Evolutionary conservation across 805 yeast genomes (phyloP), one percentile per base, ranked within the genome.

Genomic region (Metschnikowia vanudenii): DNA sequence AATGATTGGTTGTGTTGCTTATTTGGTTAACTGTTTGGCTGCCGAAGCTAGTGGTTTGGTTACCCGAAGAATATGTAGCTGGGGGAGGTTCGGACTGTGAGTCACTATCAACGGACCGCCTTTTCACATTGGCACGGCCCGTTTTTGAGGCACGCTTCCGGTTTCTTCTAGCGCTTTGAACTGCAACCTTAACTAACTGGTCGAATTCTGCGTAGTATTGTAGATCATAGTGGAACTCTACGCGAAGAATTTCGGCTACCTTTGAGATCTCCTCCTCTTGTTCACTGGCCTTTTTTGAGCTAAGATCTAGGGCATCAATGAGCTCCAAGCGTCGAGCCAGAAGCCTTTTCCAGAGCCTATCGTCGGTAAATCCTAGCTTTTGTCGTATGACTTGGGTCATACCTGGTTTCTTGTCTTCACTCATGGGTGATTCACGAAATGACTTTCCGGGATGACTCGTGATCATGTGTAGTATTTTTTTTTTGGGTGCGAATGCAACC

Each of bases 131-230:
- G 47, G 33, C 46, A 33, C 41, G 50, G 18, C 58, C 60, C 0
- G 72, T 49, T 50, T 71, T 68, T 19, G 70, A 58, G n/a, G 70
- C 78, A 53, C 96, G 66, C 60, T 85, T 88, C 49, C 96, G 75
- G 63, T 92, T 92, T 54, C 99, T 73, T 51, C 98, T 72, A 1
- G 88, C 97, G 42, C 95, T 84, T 65, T 92, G 99, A 22, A 92
- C 84, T 1, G 97, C 98, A 9, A 96, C 95, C 31, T 96, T 73
- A 0, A 94, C 97, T 30, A 92, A 74, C 62, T 85, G 87, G 64
- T 90, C 96, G 62, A 92, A 92, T 54, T 94, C 98, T 1, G 72
- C 65, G 22, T 81, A 67, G 12, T 80, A 74, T 5, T 74, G 76
- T 2, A 65, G 67, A 2, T 84, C 78, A 61, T 82, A 91, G 4